phyloP scores from a whole-genome alignment of 2,329 filamentous ascomycete species.

The Bipolaris gigantea region DNA sequence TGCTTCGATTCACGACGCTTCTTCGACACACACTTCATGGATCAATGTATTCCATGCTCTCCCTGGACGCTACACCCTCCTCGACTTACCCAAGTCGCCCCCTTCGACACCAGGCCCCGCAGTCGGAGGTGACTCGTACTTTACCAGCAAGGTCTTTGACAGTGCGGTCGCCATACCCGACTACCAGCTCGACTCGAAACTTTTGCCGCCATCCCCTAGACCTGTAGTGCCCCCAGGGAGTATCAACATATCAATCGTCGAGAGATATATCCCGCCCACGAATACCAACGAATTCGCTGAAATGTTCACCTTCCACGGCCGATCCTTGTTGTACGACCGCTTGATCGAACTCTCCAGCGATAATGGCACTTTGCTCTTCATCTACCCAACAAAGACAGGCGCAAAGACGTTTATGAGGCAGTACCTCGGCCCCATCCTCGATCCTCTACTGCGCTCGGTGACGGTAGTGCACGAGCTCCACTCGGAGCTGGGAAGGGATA shows the following conservation, averaged over 20 bases:
- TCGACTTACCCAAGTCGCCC: slow-evolving; percentile 64
- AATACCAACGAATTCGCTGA: slow-evolving; percentile 61
- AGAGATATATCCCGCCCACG: slow-evolving; percentile 67
- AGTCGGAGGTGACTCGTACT: slow-evolving; percentile 61
- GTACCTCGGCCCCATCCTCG: slow-evolving; percentile 63
- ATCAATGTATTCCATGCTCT: slow-evolving; percentile 68
- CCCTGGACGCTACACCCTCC: slow-evolving; percentile 62
- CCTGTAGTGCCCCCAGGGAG: slow-evolving; percentile 63
- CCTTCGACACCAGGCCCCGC: slow-evolving; percentile 59
- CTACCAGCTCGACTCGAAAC: slow-evolving; percentile 58
- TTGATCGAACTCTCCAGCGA: slow-evolving; percentile 61
- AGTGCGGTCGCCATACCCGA: slow-evolving; percentile 62
- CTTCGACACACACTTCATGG: slow-evolving; percentile 58
- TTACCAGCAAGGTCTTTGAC: slow-evolving; percentile 63
- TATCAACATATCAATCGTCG: slow-evolving; percentile 63
- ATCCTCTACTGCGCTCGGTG: slow-evolving; percentile 62
- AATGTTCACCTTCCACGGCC: slow-evolving; percentile 57
- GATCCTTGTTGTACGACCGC: slow-evolving; percentile 62
- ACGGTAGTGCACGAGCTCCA: slow-evolving; percentile 62
- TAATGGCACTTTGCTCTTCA: slow-evolving; percentile 61
- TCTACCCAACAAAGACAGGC: slow-evolving; percentile 63
- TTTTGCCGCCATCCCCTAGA: slow-evolving; percentile 55
- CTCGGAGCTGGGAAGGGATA: slow-evolving; percentile 56
- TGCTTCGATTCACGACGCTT: slow-evolving; percentile 56
- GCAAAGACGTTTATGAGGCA: slow-evolving; percentile 61